Evolutionary conservation across 148 eudicot species (phyloP), one percentile per base, ranked within the genome.

Genomic region (Rhododendron vialii): DNA sequence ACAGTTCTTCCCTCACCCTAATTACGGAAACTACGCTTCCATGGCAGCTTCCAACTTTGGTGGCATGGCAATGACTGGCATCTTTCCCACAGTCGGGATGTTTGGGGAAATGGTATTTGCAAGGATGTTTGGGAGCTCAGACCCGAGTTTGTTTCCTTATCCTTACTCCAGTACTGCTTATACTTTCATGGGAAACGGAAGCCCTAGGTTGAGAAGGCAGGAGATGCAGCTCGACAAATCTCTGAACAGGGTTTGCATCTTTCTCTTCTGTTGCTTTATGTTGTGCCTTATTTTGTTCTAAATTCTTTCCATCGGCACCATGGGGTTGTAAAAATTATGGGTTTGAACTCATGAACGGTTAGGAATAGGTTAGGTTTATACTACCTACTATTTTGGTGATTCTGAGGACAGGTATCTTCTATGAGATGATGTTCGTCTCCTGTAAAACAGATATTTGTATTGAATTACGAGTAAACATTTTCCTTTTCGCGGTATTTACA

Each of bases 61-160:
- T 26, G 84, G 92, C 76, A 78, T 91, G 35, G 80, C 89, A 12
- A 88, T 91, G 89, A 86, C 92, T 1, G 88, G 94, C 7, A 83
- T 89, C 47, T 87, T 87, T 47, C 96, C 96, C 30, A 93, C 92
- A 1, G 93, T 92, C 22, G 92, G 88, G 57, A 90, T 95, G 90
- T 90, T 95, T 13, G 92, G 99, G 10, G 99, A 95, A 85, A 86
- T 96, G 88, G 95, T 96, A 0, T 89, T 87, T 80, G 91, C 95
- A 24, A 90, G 96, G 90, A 92, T 94, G 85, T 92, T 95, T 81
- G 93, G 96, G 77, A 89, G 90, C 89, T 84, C 94, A 33, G 89
- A 86, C 55, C 65, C 92, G 33, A 89, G 90, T 55, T 79, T 89
- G 65, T 88, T 94, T 57, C 83, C 93, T 28, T 91, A 91, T 85